Conservation (phyloP, 1,284 basidiomycete genomes). For the Austroboletus novae-zelandiae region DNA sequence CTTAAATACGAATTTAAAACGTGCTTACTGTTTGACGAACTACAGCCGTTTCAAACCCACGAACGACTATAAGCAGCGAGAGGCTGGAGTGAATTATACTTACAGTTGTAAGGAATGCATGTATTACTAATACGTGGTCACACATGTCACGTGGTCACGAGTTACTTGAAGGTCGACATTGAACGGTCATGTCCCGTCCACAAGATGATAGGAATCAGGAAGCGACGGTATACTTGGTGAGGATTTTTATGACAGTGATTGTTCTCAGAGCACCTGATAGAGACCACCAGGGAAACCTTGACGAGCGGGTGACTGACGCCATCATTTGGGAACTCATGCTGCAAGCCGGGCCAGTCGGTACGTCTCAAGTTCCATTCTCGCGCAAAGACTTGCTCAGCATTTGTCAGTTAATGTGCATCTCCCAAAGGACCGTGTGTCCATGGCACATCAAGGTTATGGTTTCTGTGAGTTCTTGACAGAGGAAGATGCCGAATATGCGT, state of each 20-base stretch:
- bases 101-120: no score
- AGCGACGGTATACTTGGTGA: slow-evolving; percentile 89
- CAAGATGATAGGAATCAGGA: slow-evolving; percentile 95
- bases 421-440: slow-evolving; percentile 99
- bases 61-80: no score
- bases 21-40: no score
- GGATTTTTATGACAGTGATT: slow-evolving; percentile 21
- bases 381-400: slow-evolving; percentile 6
- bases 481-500: slow-evolving; percentile 98
- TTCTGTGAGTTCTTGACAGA: slow-evolving; percentile 99
- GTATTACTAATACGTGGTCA: no score
- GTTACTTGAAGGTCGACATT: background rate
- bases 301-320: slow-evolving; percentile 92
- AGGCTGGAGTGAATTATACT: no score
- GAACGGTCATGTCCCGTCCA: slow-evolving; percentile 65
- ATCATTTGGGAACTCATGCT: slow-evolving; percentile 99
- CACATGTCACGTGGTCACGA: background rate
- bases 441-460: slow-evolving; percentile 97
- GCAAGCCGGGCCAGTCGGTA: slow-evolving; percentile 95
- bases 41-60: no score
- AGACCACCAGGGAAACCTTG: slow-evolving; percentile 81
- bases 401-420: slow-evolving; percentile 90
- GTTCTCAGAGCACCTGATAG: background rate
- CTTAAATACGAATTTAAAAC: no score
- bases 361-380: slow-evolving; percentile 30